Percentiles rank a stretch among this genome's conserved stretches.
Evolutionary conservation across 2,329 filamentous ascomycete genomes (phyloP).

Genomic region (Aspergillus puulaauensis): DNA sequence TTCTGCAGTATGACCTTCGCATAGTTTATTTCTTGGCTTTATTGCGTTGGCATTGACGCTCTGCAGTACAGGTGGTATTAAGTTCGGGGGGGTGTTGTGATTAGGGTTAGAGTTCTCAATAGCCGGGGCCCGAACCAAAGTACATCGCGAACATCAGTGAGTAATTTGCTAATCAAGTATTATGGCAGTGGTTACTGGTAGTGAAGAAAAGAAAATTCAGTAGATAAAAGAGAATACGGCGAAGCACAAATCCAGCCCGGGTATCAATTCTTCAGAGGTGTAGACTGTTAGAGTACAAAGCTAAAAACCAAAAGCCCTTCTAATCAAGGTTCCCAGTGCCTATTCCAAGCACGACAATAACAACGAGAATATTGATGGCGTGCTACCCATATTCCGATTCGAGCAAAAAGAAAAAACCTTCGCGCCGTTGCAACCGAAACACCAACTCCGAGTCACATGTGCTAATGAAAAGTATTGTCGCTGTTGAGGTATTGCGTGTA

Average conservation of each 20-base stretch:
- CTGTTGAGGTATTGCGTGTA: background rate
- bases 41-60: background rate
- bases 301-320: conserved; percentile 7
- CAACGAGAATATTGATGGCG: background rate
- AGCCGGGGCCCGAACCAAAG: too few relatives aligned
- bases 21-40: background rate
- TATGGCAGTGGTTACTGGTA: background rate
- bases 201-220: background rate
- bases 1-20: background rate
- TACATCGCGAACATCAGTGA: too few relatives aligned
- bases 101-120: background rate
- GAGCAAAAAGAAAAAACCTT: background rate
- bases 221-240: background rate
- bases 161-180: too few relatives aligned
- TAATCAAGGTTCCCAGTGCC: background rate
- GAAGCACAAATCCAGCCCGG: conserved; percentile 16
- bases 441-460: conserved; percentile 1
- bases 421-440: conserved; percentile 5
- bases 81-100: background rate
- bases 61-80: background rate
- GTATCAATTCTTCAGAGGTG: conserved; percentile 21
- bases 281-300: conserved; percentile 12
- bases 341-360: background rate
- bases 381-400: background rate
- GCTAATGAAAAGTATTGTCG: conserved; percentile 3